Evolutionary conservation across 83 land plant species (phyloP), one percentile per base, ranked within the genome.

Genomic region (Picea mariana): DNA sequence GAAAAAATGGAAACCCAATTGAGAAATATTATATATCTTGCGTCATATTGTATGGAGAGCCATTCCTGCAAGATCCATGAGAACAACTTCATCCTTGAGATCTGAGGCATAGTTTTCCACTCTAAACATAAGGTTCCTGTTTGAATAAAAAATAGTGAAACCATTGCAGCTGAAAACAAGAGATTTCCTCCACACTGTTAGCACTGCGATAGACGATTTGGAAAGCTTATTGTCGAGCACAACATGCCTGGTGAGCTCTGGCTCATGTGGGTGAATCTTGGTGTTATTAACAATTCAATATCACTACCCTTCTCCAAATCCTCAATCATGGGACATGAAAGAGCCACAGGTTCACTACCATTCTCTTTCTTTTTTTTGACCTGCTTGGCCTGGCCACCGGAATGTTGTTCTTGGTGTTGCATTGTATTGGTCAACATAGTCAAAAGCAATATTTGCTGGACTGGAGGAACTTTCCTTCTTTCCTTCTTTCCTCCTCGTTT

Each of bases 141-240:
- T 63, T 20, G 79, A 18, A 42, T 81, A 80, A 34, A 84, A 85
- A 17, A 85, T 84, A 15, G 84, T 67, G 84, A 85, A 85, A 5
- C 86, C 86, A 24, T 67, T 82, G 61, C 83, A 64, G 65, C 82
- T 81, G 67, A 85, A 81, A 8, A 85, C 58, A 17, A 85, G 80
- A 9, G 84, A 85, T 59, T 77, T 85, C 67, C 78, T 76, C 86
- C 84, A 85, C 26, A 85, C 84, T 13, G 86, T 85, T 58, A 85
- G 55, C n/a, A 64, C 62, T 20, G 67, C 42, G 5, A 62, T 42
- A 4, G 13, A 60, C 9, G 27, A 31, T 3, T 58, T 17, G 3
- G 21, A 59, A 31, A 64, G n/a, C 67, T 12, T 55, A 55, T 55
- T 3, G 59, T 55, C 3, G 3, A 12, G 0, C 59, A 55, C 15